Evolutionary conservation across 306 rosid genomes (phyloP).

Genomic region (Geum urbanum): DNA sequence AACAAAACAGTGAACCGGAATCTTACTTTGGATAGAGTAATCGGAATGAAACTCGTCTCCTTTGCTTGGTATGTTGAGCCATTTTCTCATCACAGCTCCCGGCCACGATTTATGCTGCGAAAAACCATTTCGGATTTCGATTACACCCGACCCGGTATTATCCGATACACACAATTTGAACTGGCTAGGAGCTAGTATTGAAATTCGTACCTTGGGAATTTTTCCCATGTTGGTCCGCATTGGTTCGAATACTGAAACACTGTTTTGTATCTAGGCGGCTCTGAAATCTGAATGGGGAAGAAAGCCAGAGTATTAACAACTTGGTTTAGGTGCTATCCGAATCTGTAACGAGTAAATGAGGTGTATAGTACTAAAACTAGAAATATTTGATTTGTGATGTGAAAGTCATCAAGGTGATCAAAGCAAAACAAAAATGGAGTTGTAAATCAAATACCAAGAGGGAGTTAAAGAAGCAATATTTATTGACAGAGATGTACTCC

Average conservation of each 20-base stretch:
- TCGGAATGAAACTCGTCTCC: slow-evolving; percentile 48
- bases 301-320: slow-evolving; percentile 3
- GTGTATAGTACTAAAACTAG: neutral
- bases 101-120: slow-evolving; percentile 59
- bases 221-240: slow-evolving; percentile 54
- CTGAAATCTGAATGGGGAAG: slow-evolving; percentile 14
- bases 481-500: neutral
- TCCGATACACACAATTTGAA: neutral
- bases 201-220: slow-evolving; percentile 49
- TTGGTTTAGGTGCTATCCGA: slow-evolving; percentile 21
- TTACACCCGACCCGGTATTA: neutral
- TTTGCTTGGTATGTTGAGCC: slow-evolving; percentile 54
- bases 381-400: slow-evolving; percentile 10
- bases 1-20: neutral
- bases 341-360: slow-evolving; percentile 12
- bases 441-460: slow-evolving; percentile 20
- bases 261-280: neutral
- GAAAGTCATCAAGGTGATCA: neutral
- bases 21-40: slow-evolving; percentile 36
- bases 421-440: slow-evolving; percentile 11
- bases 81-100: slow-evolving; percentile 48
- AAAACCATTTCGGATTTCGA: neutral
- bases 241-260: slow-evolving; percentile 31
- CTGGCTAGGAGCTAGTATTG: neutral
- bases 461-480: neutral